Conservation (phyloP, 2,329 filamentous ascomycete species). For the Botrytis byssoidea region DNA sequence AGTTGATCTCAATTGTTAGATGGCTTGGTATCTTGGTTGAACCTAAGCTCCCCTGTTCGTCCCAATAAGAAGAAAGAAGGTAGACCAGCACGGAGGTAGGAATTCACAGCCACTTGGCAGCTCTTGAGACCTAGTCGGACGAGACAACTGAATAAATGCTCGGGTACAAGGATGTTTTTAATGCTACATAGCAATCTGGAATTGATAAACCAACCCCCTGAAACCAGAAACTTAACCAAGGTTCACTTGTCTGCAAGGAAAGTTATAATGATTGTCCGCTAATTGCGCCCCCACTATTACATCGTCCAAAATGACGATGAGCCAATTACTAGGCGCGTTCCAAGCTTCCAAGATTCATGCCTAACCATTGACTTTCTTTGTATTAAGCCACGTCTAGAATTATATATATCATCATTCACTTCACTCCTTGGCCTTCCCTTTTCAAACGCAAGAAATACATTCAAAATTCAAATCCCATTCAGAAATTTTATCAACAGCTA, state of each 20-base stretch:
- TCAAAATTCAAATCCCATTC: neutral
- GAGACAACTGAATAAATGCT: neutral
- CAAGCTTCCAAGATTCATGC: conserved; percentile 21
- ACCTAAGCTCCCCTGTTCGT: neutral
- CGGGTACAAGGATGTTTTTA: neutral
- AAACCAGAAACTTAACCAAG: conserved; percentile 2
- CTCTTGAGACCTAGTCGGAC: neutral
- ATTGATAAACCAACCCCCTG: neutral
- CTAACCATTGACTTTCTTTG: conserved; percentile 8
- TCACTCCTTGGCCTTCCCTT: neutral
- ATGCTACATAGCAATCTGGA: neutral
- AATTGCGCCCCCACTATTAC: conserved; percentile 19
- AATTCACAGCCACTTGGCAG: neutral
- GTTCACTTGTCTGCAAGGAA: neutral
- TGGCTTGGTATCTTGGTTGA: neutral
- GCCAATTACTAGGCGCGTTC: conserved; percentile 11
- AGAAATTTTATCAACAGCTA: neutral
- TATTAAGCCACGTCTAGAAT: conserved; percentile 15
- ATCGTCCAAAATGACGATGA: neutral
- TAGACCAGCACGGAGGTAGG: neutral
- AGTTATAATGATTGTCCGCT: neutral
- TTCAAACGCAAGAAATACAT: neutral
- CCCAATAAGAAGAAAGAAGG: neutral
- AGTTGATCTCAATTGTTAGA: neutral
- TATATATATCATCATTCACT: conserved; percentile 15